Evolutionary conservation across 495 filamentous ascomycete genomes (phyloP).

Genomic region (Eremomyces bilateralis): DNA sequence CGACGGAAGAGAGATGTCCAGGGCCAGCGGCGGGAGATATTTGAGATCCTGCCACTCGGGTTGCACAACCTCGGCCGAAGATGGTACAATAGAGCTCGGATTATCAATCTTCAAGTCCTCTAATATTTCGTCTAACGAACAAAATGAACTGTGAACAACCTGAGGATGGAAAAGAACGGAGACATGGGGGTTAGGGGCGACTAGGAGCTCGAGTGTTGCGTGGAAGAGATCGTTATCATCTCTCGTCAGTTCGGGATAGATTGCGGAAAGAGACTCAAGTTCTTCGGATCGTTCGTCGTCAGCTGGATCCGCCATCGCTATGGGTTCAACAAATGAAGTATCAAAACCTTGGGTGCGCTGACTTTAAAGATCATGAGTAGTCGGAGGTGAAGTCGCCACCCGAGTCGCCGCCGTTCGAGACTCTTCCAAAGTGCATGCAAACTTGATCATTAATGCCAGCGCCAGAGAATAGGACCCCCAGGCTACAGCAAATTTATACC

Average conservation of each 20-base stretch:
- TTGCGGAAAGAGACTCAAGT: slow-evolving; percentile 62
- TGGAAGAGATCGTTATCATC: slow-evolving; percentile 36
- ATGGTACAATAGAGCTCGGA: background rate
- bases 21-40: slow-evolving; percentile 52
- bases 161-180: slow-evolving; percentile 43
- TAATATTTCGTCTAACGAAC: background rate
- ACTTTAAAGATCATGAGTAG: no score
- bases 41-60: slow-evolving; percentile 40
- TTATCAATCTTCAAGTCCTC: slow-evolving; percentile 18
- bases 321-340: slow-evolving; percentile 2
- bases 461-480: no score
- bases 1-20: slow-evolving; percentile 47
- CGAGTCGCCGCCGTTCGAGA: background rate
- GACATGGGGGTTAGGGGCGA: slow-evolving; percentile 46
- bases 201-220: slow-evolving; percentile 48
- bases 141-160: slow-evolving; percentile 20
- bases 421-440: slow-evolving; percentile 1
- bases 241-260: slow-evolving; percentile 66
- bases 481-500: no score
- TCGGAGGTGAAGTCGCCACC: no score
- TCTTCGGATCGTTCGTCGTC: slow-evolving; percentile 60
- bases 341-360: no score
- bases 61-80: background rate
- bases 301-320: slow-evolving; percentile 17
- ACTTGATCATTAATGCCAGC: no score